Evolutionary conservation across 73 alveolate genomes (phyloP).

Genomic region (Paramecium bursaria): DNA sequence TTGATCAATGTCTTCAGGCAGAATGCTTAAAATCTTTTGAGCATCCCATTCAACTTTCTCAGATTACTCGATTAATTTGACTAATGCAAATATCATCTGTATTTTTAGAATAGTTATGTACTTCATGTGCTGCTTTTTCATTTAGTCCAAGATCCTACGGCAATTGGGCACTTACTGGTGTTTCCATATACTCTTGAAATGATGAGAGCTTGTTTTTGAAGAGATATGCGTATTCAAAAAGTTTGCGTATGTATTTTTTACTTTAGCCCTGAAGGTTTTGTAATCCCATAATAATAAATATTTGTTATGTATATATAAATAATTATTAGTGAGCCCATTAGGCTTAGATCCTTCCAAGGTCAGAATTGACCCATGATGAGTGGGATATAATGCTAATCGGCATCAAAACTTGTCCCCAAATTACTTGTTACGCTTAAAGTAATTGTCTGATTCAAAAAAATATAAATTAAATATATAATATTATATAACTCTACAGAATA

Average conservation of each 20-base stretch:
- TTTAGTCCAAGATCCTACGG: conserved; percentile 38
- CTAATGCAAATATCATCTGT: conserved; percentile 6
- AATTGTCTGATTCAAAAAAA: no score
- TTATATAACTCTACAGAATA: conserved; percentile 37
- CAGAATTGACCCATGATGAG: conserved; percentile 63
- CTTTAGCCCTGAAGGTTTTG: neutral
- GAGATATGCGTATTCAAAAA: conserved; percentile 49
- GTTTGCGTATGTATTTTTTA: conserved; percentile 26
- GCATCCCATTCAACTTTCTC: conserved; percentile 34
- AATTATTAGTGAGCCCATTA: neutral
- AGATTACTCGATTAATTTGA: neutral
- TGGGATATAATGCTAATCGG: conserved; percentile 55
- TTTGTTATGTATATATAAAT: conserved; percentile 24
- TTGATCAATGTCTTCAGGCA: conserved; percentile 1
- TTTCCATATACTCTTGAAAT: conserved; percentile 54
- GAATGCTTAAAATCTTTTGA: neutral
- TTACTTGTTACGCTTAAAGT: conserved; percentile 64
- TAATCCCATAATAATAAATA: conserved; percentile 32
- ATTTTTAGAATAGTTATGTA: neutral
- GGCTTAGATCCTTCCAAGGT: conserved; percentile 60
- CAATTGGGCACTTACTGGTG: conserved; percentile 58
- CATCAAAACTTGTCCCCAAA: conserved; percentile 61
- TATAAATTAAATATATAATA: no score
- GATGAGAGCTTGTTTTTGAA: conserved; percentile 27
- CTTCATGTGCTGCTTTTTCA: conserved; percentile 44